Evolutionary conservation across 164 flowering plant genomes (phyloP), one percentile per base, ranked within the genome.

Genomic region (Santalum album): DNA sequence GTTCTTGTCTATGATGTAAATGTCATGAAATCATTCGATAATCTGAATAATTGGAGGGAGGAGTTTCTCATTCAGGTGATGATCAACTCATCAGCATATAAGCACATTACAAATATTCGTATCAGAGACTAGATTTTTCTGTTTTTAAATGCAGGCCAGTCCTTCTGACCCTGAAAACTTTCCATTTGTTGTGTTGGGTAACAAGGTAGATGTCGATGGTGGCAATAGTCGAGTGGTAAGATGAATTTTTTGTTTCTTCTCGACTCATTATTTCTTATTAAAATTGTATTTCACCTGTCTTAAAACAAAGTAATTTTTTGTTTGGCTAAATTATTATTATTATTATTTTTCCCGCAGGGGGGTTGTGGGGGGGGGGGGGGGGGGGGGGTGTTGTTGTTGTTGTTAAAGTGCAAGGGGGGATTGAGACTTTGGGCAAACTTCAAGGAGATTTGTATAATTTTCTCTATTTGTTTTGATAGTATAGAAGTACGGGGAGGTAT

Each of bases 171-270:
- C 53, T 50, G 53, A 50, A 17, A 50, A 25, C 22, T 50, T 50
- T 29, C 53, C 53, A 50, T 50, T 50, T 50, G 53, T 50, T 26
- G 53, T 50, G 17, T 26, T 50, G 53, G 53, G 53, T 18, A 50
- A 50, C 53, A 50, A 50, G 53, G 22, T 50, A 25, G 53, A 50
- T 25, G 53, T 50, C 18, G 53, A 50, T 50, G 53, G 53, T 18
- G 53, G 53, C 32, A 50, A 50, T 50, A 50, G 53, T 14, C 34
- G 53, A 50, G 53, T 50, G 53, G 53, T 50, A 25, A 50, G 53
- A 25, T 50, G 22, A 17, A 17, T 29, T 46, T 19, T 46, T 49
- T 18, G 17, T 2, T 38, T 6, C 35, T 7, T 11, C 21, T 49
- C 9, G 4, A 9, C 9, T 29, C 9, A 29, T 29, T 29, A n/a